These are phyloP conservation scores for Pythium sukuiense DNA, from an alignment of 352 stramenopile genomes.

Conservation along the genomic window DNA sequence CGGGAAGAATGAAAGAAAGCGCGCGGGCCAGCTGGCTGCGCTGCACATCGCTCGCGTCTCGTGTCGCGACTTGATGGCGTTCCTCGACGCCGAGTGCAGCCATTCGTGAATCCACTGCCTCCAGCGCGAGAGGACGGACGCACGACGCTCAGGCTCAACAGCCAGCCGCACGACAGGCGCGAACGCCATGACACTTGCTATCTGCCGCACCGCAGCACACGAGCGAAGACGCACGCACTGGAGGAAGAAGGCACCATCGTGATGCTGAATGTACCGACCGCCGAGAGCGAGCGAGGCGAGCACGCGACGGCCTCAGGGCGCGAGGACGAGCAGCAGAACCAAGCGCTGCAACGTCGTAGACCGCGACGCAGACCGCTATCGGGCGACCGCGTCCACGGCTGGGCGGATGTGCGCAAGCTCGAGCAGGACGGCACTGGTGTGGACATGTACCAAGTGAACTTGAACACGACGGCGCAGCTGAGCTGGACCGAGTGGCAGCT, in stretches of 20 bases:
- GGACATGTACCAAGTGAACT: constrained; percentile 24
- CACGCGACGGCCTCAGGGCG: background rate
- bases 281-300: background rate
- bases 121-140: background rate
- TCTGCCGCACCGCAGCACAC: background rate
- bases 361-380: constrained; percentile 8
- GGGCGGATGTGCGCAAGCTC: constrained; percentile 28
- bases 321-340: background rate
- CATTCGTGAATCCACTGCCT: constrained; percentile 14
- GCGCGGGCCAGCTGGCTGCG: constrained; percentile 9
- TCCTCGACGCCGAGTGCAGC: constrained; percentile 7
- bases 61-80: constrained; percentile 28
- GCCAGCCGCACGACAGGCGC: background rate
- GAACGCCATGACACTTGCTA: background rate
- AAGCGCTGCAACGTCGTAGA: background rate
- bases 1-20: constrained; percentile 1
- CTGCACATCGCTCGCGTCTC: constrained; percentile 12
- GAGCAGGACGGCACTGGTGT: background rate
- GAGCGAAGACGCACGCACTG: no score
- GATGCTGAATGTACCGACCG: constrained; percentile 6
- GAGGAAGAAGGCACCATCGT: background rate
- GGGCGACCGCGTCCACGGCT: constrained; percentile 14
- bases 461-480: constrained; percentile 23
- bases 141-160: no score
- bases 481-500: constrained; percentile 25